Base-by-base conservation (phyloP, 208 protist genomes). In the Crithidia acanthocephali region DNA sequence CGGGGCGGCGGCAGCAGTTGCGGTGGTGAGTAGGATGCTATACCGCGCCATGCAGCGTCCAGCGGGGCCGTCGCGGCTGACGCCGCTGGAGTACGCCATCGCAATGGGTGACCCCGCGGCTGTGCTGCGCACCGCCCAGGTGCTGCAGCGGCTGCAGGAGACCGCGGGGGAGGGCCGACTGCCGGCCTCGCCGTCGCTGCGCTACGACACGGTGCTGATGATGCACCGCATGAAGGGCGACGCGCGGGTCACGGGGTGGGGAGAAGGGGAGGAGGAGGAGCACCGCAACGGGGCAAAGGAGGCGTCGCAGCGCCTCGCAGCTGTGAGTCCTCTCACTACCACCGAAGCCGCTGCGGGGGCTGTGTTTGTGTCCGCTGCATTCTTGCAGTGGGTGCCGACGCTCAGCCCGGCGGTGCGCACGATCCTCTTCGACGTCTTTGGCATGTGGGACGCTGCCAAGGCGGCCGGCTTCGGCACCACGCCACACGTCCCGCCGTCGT, bases 361-460 rank as follows among this genome's bases (percentile, higher is more conserved):
- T 33, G 56, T 79, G 25, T 64, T 55, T 35, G 80, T 88, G 16
- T 76, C 83, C 11, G 68, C 65, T n/a, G 62, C 83, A 2, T 61
- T 92, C 48, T 72, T 92, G 55, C 55, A 67, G 15, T 80, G 82
- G 47, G 66, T 94, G 28, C 84, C 84, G n/a, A 69, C 42, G 45
- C 55, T 93, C 10, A 88, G 86, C 35, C 91, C 91, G 8, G 61
- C 82, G 2, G 84, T 93, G 45, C 91, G 88, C 50, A 78, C 83
- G 33, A 50, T 93, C 30, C 61, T 95, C 23, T 91, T 90, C 63
- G 91, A 95, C 57, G 63, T 92, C 32, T 90, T 95, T 62, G 78
- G 70, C 27, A 70, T 95, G 27, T 66, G 56, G 56, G 79, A 81
- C 8, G 86, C 85, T 25, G 76, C 76, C 58, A 80, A 69, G 40